These are phyloP conservation scores for Pleurotus tuber-regium DNA, from an alignment of 768 basidiomycete species.

Conservation along the genomic window DNA sequence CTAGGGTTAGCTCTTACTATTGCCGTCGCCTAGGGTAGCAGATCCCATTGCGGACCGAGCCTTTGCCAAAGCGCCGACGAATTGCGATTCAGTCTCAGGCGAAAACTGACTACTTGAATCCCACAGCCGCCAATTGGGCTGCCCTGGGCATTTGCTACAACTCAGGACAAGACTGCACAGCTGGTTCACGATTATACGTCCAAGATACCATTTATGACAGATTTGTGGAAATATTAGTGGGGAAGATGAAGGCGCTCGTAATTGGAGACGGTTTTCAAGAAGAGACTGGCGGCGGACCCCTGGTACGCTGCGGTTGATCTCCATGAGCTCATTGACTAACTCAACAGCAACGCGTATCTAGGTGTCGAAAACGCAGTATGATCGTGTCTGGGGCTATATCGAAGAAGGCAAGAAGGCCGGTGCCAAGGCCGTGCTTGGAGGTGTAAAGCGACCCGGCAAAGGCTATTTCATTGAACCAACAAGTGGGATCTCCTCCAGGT, in stretches of 20 bases:
- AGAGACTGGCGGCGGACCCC: slow-evolving; percentile 72
- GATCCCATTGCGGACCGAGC: too few species aligned
- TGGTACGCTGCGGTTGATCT: slow-evolving; percentile 49
- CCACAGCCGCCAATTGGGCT: slow-evolving; percentile 77
- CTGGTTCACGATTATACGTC: slow-evolving; percentile 87
- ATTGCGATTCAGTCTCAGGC: too few species aligned
- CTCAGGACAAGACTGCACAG: slow-evolving; percentile 91
- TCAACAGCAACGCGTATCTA: slow-evolving; percentile 25
- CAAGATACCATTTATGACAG: slow-evolving; percentile 87
- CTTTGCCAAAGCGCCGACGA: not conserved
- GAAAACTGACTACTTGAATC: not conserved
- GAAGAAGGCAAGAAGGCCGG: slow-evolving; percentile 83
- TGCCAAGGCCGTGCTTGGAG: slow-evolving; percentile 78
- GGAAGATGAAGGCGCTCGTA: slow-evolving; percentile 64
- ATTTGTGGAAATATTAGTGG: slow-evolving; percentile 65
- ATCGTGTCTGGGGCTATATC: slow-evolving; percentile 86
- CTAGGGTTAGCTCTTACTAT: too few species aligned
- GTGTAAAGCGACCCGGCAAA: slow-evolving; percentile 68
- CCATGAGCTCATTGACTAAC: not conserved
- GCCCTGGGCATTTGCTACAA: slow-evolving; percentile 86
- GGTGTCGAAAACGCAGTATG: slow-evolving; percentile 84
- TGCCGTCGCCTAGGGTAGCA: too few species aligned
- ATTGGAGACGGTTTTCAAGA: slow-evolving; percentile 85
- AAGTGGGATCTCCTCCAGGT: too few species aligned
- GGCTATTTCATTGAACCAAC: slow-evolving; percentile 93